phyloP scores from a whole-genome alignment of 2,329 filamentous ascomycete species.

The Knufia petricola region DNA sequence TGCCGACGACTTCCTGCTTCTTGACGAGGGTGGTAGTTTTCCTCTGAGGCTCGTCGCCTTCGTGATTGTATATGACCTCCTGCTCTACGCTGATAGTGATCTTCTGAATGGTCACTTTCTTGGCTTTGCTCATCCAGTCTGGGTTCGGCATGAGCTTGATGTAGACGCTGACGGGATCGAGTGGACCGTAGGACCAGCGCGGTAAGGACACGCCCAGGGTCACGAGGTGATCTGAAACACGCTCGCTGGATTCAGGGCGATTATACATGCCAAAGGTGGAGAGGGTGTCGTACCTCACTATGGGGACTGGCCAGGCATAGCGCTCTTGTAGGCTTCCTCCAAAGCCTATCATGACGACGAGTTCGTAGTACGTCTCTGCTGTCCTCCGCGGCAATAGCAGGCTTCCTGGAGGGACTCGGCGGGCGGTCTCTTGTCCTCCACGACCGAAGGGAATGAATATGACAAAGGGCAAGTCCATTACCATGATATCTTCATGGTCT shows the following conservation, averaged over 20 bases:
- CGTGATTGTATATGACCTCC: slow-evolving; percentile 96
- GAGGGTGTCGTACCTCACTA: slow-evolving; percentile 88
- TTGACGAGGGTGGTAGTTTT: slow-evolving; percentile 82
- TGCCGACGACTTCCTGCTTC: slow-evolving; percentile 68
- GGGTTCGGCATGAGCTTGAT: slow-evolving; percentile 88
- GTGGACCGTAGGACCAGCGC: slow-evolving; percentile 89
- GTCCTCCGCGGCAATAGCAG: slow-evolving; percentile 82
- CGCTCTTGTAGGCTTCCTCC: slow-evolving; percentile 79
- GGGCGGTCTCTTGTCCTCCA: slow-evolving; percentile 78
- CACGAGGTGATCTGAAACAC: slow-evolving; percentile 80
- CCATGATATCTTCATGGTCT: slow-evolving; percentile 78
- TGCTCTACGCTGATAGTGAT: slow-evolving; percentile 92
- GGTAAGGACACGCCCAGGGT: slow-evolving; percentile 86
- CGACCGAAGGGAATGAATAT: slow-evolving; percentile 94
- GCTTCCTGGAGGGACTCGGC: slow-evolving; percentile 84
- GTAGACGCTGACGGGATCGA: slow-evolving; percentile 91
- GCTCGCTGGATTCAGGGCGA: slow-evolving; percentile 77
- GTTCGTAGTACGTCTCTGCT: slow-evolving; percentile 94
- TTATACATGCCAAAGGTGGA: slow-evolving; percentile 99
- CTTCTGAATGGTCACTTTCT: slow-evolving; percentile 84
- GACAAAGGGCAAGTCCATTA: slow-evolving; percentile 95
- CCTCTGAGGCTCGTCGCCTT: slow-evolving; percentile 86
- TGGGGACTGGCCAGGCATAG: slow-evolving; percentile 80
- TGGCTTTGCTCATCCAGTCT: slow-evolving; percentile 83
- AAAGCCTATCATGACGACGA: slow-evolving; percentile 92